phyloP scores from a whole-genome alignment of 495 filamentous ascomycete genomes.

The Coniosporium apollinis region DNA sequence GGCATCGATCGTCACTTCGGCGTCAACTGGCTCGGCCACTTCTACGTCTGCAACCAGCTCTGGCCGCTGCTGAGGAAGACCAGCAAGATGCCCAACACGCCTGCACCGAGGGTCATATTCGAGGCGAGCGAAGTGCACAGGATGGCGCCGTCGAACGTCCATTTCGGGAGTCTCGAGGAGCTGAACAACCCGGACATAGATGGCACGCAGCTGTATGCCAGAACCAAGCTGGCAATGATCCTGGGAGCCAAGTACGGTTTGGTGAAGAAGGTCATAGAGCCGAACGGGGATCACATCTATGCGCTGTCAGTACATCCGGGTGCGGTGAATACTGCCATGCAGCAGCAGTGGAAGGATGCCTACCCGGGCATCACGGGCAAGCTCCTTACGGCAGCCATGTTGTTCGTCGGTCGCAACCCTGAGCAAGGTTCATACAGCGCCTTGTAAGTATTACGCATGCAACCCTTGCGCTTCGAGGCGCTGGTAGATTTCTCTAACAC shows the following conservation, averaged over 20 bases:
- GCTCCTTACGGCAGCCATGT: conserved; percentile 20
- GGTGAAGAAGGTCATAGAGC: conserved; percentile 24
- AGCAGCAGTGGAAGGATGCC: conserved; percentile 32
- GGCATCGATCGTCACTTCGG: conserved; percentile 35
- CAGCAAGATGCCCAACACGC: conserved; percentile 14
- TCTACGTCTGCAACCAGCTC: conserved; percentile 27
- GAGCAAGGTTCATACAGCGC: conserved; percentile 30
- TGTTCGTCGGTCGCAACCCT: conserved; percentile 19
- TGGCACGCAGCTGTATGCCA: conserved; percentile 3
- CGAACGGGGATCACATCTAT: conserved; percentile 26
- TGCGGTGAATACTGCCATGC: conserved; percentile 31
- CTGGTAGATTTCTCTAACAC: too few relatives aligned
- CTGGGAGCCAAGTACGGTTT: conserved; percentile 26
- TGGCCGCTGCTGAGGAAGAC: conserved; percentile 28
- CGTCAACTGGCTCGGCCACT: conserved; percentile 34
- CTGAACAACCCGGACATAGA: conserved; percentile 9
- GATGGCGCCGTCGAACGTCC: conserved; percentile 5
- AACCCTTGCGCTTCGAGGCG: too few relatives aligned
- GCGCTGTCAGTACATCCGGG: conserved; percentile 29
- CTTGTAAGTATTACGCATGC: conserved; percentile 25
- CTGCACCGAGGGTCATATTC: conserved; percentile 17
- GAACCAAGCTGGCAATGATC: conserved; percentile 9
- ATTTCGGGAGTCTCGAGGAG: conserved; percentile 6
- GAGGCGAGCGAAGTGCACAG: conserved; percentile 5
- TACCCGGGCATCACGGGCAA: conserved; percentile 28